phyloP scores from a whole-genome alignment of 2,329 filamentous ascomycete genomes.

The Diaporthe ilicicola region DNA sequence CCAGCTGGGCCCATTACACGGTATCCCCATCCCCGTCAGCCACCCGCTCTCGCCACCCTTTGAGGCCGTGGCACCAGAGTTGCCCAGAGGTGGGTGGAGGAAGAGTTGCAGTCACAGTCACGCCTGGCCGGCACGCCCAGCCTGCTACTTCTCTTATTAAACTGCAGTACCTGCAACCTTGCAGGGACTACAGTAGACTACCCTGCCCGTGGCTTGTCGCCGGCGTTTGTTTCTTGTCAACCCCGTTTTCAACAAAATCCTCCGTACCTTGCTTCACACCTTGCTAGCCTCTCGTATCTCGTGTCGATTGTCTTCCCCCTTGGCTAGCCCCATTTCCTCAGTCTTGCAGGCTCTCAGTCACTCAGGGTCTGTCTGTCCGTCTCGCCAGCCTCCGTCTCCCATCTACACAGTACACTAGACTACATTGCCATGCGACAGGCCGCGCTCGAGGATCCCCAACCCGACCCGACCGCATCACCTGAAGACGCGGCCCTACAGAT shows the following conservation, averaged over 20 bases:
- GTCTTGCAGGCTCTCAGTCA: background rate
- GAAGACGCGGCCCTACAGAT: background rate
- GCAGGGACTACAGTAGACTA: background rate
- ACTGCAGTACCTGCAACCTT: background rate
- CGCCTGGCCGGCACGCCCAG: background rate
- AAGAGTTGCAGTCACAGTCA: conserved; percentile 1
- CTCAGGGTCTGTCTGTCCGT: background rate
- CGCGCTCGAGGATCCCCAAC: conserved; percentile 13
- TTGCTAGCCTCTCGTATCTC: conserved; percentile 19
- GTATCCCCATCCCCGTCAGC: background rate
- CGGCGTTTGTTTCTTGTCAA: conserved; percentile 4
- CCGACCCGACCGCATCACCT: conserved; percentile 4
- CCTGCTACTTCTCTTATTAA: background rate
- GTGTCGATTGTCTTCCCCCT: background rate
- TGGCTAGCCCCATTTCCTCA: background rate
- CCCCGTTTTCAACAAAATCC: conserved; percentile 12
- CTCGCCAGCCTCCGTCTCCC: background rate
- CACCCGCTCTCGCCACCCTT: background rate
- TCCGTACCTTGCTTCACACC: conserved; percentile 14
- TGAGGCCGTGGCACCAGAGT: background rate
- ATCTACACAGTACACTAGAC: too few relatives aligned
- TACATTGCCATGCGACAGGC: conserved; percentile 16
- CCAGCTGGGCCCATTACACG: too few relatives aligned
- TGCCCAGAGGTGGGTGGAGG: background rate
- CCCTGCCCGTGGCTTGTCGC: conserved; percentile 1